A percentile compares a stretch with the other conserved stretches of the same genome.
These are phyloP conservation scores for Dendrothele bispora DNA, from an alignment of 768 basidiomycete genomes.

Conservation along the genomic window DNA sequence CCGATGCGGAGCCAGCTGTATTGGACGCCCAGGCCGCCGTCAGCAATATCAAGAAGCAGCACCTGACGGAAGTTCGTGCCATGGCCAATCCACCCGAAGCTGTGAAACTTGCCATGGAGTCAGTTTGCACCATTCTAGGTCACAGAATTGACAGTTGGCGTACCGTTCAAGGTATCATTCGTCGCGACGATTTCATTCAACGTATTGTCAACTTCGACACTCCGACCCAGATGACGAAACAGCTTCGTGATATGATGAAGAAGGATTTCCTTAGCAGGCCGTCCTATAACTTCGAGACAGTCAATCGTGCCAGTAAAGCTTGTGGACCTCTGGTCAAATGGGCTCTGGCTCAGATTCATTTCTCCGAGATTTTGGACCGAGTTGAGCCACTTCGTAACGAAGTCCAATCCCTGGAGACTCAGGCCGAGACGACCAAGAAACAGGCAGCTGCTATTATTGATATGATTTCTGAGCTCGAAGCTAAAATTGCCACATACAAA, in stretches of 20 bases:
- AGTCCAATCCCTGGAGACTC: constrained; percentile 87
- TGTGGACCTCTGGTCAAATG: constrained; percentile 98
- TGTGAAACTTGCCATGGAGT: constrained; percentile 98
- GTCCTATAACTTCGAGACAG: constrained; percentile 88
- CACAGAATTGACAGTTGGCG: constrained; percentile 98
- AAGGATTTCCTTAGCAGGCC: constrained; percentile 89
- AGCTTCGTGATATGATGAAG: constrained; percentile 88
- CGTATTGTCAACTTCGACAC: constrained; percentile 97
- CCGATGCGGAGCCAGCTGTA: constrained; percentile 97
- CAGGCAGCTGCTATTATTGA: constrained; percentile 87
- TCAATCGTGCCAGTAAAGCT: constrained; percentile 93
- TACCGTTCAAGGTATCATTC: constrained; percentile 92
- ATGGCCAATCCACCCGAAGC: constrained; percentile 99
- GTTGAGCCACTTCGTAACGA: constrained; percentile 96
- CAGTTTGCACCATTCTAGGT: constrained; percentile 93
- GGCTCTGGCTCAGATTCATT: constrained; percentile 95
- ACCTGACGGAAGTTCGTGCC: constrained; percentile 93
- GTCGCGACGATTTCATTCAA: constrained; percentile 95
- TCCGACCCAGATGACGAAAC: constrained; percentile 83
- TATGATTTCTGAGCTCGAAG: constrained; percentile 91
- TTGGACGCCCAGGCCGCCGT: constrained; percentile 95
- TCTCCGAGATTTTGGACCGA: constrained; percentile 96
- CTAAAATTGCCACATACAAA: constrained; percentile 92
- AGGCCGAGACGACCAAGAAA: constrained; percentile 93
- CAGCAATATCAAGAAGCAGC: constrained; percentile 92